phyloP scores from a whole-genome alignment of 768 basidiomycete species.

The Russula sp. region DNA sequence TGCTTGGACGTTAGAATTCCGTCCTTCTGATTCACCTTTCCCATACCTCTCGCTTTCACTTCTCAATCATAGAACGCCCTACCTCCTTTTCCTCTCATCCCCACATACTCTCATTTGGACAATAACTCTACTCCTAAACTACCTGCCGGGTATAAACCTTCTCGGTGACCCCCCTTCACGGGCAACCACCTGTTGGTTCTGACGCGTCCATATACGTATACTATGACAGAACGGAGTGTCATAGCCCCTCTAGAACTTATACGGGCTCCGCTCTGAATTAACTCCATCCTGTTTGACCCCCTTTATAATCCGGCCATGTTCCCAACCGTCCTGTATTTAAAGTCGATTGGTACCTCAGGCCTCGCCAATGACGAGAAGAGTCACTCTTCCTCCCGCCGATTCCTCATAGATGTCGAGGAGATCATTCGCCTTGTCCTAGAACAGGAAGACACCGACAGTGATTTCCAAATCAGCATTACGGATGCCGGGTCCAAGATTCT shows the following conservation, averaged over 20 bases:
- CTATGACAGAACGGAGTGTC: conserved; percentile 68
- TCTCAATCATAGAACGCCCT: too few species aligned
- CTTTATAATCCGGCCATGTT: conserved; percentile 23
- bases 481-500: conserved; percentile 94
- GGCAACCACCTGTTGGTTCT: conserved; percentile 40
- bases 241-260: conserved; percentile 77
- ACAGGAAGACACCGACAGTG: conserved; percentile 96
- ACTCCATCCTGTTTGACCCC: conserved; percentile 6
- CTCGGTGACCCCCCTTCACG: conserved; percentile 51
- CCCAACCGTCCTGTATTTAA: conserved; percentile 72
- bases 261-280: conserved; percentile 28
- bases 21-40: too few species aligned
- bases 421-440: conserved; percentile 94
- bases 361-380: conserved; percentile 93
- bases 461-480: conserved; percentile 93
- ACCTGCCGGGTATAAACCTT: conserved; percentile 55
- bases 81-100: too few species aligned
- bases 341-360: conserved; percentile 65
- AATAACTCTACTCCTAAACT: conserved; percentile 40
- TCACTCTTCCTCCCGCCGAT: conserved; percentile 67
- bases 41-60: too few species aligned
- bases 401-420: conserved; percentile 96
- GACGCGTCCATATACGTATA: conserved; percentile 85
- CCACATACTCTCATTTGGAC: conserved; percentile 30
- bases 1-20: too few species aligned